Evolutionary conservation across 164 flowering plant species (phyloP), one percentile per base, ranked within the genome.

Genomic region (Stephania japonica): DNA sequence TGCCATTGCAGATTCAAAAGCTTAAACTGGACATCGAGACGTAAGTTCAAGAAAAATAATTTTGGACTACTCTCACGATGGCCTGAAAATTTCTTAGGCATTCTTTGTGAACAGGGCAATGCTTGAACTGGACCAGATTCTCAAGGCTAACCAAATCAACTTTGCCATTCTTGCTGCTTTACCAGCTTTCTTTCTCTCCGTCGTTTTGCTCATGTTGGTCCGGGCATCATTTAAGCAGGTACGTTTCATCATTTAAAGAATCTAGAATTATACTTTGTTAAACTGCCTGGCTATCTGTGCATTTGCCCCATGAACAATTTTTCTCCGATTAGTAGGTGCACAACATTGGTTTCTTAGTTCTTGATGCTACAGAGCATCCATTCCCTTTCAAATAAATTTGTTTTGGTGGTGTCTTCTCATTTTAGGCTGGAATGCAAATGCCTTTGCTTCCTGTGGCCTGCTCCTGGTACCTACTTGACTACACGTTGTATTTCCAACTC

Each of bases 161-260:
- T 93, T 95, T 85, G 98, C 99, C 6, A 78, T 95, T 80, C 86
- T 95, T 63, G 99, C 99, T 78, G 98, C 99, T 59, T 89, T 95
- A 73, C 98, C 99, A 19, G 99, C 99, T 68, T 93, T 93, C 75
- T 84, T 84, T 83, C 85, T 95, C 73, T 86, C 88, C 23, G 82
- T 91, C 75, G 7, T 80, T 75, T 75, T 90, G 79, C 79, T 91
- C 42, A 85, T 85, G 90, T 50, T 88, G 76, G 75, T 87, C 25
- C 93, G 97, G 26, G 85, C 92, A 75, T 91, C 98, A 98, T 53
- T 85, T 50, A 91, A 80, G 73, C 83, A 85, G 93, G 99, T 90
- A 77, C 13, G 1, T 18, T 56, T 18, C n/a, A 56, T 56, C n/a
- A 18, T 21, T 56, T n/a, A 56, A 6, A 56, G n/a, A 16, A 18